Base-by-base conservation (phyloP, 1,284 basidiomycete species). In the Rhodotorula sp. region DNA sequence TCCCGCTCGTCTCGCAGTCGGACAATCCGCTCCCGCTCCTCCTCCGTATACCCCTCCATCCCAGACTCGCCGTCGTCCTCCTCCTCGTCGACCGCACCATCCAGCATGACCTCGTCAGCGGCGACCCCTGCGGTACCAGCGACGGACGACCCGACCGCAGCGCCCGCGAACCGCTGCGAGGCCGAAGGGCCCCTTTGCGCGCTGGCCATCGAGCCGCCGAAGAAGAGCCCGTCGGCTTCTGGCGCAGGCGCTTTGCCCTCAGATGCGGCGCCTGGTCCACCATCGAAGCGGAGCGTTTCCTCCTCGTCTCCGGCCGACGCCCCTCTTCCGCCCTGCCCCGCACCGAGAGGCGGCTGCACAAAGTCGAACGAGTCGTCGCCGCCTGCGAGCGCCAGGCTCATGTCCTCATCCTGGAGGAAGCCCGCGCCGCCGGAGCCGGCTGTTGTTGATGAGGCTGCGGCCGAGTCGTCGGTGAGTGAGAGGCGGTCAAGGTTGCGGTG, bases 1-100 rank as follows among this genome's bases (percentile, higher is more conserved):
- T 76, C 73, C 56, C 74, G 53, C 63, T 78, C 77, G 17, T 56
- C 55, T 55, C 73, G 56, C 45, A 78, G 42, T 44, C 64, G 54
- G 27, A 21, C 44, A 21, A 72, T 66, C 54, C 74, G 53, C 44
- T 48, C 53, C 14, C 41, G 25, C 56, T 70, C 59, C 16, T 71
- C 69, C 19, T 68, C 64, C 25, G 52, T 44, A 21, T 61, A 64
- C 16, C 42, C 53, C 17, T 60, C 61, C 27, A 48, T 25, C 17
- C 25, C 45, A 14, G 58, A 60, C 2, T 64, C 57, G 21, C 46
- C 27, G 27, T 42, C 41, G 50, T 61, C 59, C 44, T 50, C 53
- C 13, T 61, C 62, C 14, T 56, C 61, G 5, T 45, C 42, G 44
- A 19, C 55, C n/a, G 23, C 46, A 27, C 41, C 46, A 3, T 54